Evolutionary conservation across 768 basidiomycete species (phyloP).

Genomic region (Lactifluus piperatus): DNA sequence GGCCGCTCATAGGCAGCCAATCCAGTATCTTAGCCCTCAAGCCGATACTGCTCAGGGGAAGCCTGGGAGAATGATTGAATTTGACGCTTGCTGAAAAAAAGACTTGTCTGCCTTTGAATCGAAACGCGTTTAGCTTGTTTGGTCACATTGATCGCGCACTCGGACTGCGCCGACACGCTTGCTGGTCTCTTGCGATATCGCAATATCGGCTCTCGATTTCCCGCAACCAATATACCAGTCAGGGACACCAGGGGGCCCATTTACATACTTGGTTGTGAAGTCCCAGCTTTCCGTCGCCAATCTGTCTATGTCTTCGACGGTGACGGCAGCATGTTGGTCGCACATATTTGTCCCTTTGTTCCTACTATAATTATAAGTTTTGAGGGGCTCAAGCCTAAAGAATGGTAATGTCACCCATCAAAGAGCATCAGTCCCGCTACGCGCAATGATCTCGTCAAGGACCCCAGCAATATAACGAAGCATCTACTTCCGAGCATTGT

Average conservation of each 20-base stretch:
- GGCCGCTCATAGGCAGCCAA: background rate
- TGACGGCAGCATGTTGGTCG: conserved; percentile 5
- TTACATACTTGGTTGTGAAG: background rate
- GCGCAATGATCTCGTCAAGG: conserved; percentile 6
- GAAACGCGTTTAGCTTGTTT: conserved; percentile 14
- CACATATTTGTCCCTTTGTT: background rate
- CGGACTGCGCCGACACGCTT: conserved; percentile 9
- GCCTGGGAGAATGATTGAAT: conserved; percentile 7
- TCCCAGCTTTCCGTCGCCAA: conserved; percentile 6
- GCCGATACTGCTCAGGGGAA: background rate
- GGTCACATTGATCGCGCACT: background rate
- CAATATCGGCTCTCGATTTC: conserved; percentile 10
- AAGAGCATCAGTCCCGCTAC: background rate
- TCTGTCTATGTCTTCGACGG: background rate
- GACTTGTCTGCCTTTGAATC: background rate
- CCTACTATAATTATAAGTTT: background rate
- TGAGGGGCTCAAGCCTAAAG: background rate
- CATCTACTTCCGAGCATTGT: background rate
- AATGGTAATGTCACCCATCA: background rate
- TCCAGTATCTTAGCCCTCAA: background rate
- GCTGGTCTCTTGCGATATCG: conserved; percentile 1
- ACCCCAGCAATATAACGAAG: background rate
- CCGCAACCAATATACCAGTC: conserved; percentile 1
- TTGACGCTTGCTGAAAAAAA: conserved; percentile 6
- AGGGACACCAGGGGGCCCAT: conserved; percentile 12